Evolutionary conservation across 768 basidiomycete genomes (phyloP), one percentile per base, ranked within the genome.

Genomic region (Pleurotus salmoneostramineus): DNA sequence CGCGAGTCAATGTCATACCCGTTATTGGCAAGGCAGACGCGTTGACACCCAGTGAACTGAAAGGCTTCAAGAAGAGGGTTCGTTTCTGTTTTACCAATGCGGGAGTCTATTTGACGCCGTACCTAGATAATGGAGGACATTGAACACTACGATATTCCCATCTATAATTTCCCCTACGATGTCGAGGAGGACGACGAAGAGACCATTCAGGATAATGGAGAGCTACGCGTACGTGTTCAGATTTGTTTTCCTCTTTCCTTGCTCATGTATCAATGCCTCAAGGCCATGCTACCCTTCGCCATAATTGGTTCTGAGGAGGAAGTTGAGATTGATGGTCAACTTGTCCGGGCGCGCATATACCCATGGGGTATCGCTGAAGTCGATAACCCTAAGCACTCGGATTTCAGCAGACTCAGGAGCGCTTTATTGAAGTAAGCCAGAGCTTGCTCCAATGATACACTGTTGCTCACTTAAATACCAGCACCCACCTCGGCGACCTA

Each of bases 121-220:
- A 1, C 37, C 1, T 63, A 97, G 95, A 87, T 99, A 66, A 99
- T 98, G 96, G 96, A 99, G 73, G 97, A 99, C 69, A 99, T 99
- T 64, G 96, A 98, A 66, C 84, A 98, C 77, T 98, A 98, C 68
- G 89, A 90, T 63, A 98, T 99, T 65, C 97, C 97, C 4, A 89
- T 98, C 42, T 98, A 98, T 81, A 98, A 98, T 77, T 99, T 99
- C 82, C 97, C 97, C 0, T 99, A 98, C 70, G 97, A 98, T 64
- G 88, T 96, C 6, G 97, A 99, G 72, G 97, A 99, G 72, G 97
- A 99, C 68, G 97, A 99, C 68, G 95, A 98, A 67, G 97, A 98
- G 67, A 99, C 97, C 3, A 93, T 99, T 59, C 87, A 89, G 66
- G 97, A 99, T 71, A 99, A 98, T 76, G 90, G 90, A 66, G 95